Base-by-base conservation (phyloP, 208 protist species). In the Crithidia sp. region DNA sequence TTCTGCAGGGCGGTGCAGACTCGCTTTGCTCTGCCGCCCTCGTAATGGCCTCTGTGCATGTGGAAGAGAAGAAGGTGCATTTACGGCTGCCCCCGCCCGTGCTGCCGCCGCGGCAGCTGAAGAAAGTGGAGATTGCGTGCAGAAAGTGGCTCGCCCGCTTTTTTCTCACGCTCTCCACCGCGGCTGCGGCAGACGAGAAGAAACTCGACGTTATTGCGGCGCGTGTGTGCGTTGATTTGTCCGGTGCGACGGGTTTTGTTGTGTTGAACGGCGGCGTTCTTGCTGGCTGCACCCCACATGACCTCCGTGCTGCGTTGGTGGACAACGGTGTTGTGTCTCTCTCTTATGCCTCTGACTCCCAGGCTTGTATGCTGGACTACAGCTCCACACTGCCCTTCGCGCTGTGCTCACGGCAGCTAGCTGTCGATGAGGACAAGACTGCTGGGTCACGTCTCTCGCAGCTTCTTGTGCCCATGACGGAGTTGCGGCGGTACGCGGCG, bases 201-300 rank as follows among this genome's bases (percentile, higher is more conserved):
- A 17, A 28, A 0, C 5, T 43, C 40, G 64, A 63, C 9, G 40
- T 64, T 5, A 16, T 10, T 40, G 44, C 52, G 3, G 14, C 12
- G 28, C 44, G 43, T 49, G 67, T 63, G 45, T 61, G 57, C 41
- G 16, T 41, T 10, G 50, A 36, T 9, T 73, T 7, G 40, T 52
- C 17, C 55, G 50, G 53, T 16, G 55, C 62, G 0, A 77, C 67
- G 17, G 88, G 82, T 2, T 89, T 88, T 61, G 63, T 93, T 36
- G 88, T 77, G 3, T 57, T 93, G n/a, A 93, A 93, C 58, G 82
- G 79, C 5, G 88, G 88, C 47, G 66, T 85, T 17, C 74, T 88
- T 3, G 75, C 86, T 4, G 84, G 88, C 12, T 81, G 80, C 47
- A 82, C 58, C 4, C 86, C 88, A 2, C 81, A 80, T 66, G 65